Base-by-base conservation (phyloP, 108 stramenopile genomes). In the Stephanodiscus triporus region DNA sequence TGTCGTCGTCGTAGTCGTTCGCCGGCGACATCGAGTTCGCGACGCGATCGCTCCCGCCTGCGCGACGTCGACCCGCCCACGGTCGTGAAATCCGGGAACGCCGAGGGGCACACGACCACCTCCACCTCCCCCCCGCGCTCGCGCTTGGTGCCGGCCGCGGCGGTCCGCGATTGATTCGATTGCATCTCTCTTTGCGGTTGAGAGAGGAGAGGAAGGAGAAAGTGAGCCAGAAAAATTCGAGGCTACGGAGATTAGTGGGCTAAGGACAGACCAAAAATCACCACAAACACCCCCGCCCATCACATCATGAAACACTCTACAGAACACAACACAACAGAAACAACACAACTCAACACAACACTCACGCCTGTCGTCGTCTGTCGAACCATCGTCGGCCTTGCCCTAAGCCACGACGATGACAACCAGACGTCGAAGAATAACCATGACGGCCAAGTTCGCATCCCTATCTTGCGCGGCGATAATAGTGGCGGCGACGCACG, bases 31-130 rank as follows among this genome's bases (percentile, higher is more conserved):
- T 68, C 19, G 54, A n/a, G 13, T 29, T 49, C 32, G 51, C 48
- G 37, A 27, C 74, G 53, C 38, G 59, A 77, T 34, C 59, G 50
- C 16, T 76, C 34, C 1, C 16, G 51, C 42, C 58, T 43, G n/a
- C 70, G 59, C 0, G 80, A 47, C 32, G 76, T 77, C 19, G 76
- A 75, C 19, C 78, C 78, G 17, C 76, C 75, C 14, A 78, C 81
- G 20, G 72, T 82, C 17, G 85, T 63, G 36, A 85, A 86, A 74
- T 85, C 85, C 40, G 86, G 88, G 63, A 89, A 89, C 13, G 73
- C 88, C n/a, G 83, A 69, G 30, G 88, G 88, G 53, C 86, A 87
- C 1, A 56, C 62, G 24, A 87, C 81, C 38, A 89, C 82, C 54
- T 84, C 71, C 14, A 89, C 83, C 63, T 79, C 75, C 14, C 82